Conservation (phyloP, 1,284 basidiomycete species). For the Ustilago shanxiensis region DNA sequence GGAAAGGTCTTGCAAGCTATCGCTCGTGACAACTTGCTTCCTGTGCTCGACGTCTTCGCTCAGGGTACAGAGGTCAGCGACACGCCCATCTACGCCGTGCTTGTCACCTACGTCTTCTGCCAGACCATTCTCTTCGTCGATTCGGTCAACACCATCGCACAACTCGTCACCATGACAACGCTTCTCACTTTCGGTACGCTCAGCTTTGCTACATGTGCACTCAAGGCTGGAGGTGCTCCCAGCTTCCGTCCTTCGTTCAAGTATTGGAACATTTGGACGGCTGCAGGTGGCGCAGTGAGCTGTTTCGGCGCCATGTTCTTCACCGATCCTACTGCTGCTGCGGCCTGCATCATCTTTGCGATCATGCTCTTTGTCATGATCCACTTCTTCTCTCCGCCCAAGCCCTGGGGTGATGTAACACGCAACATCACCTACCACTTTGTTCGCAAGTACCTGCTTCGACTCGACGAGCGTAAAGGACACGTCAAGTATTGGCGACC, state of each 20-base stretch:
- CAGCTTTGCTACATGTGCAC: constrained; percentile 65
- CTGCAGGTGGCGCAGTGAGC: constrained; percentile 60
- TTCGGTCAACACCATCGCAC: constrained; percentile 68
- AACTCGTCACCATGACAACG: constrained; percentile 69
- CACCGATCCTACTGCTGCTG: constrained; percentile 59
- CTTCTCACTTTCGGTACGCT: constrained; percentile 68
- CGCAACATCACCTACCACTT: constrained; percentile 69
- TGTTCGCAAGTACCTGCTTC: constrained; percentile 68
- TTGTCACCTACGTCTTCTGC: constrained; percentile 65
- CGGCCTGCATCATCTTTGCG: constrained; percentile 61
- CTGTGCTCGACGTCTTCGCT: constrained; percentile 63
- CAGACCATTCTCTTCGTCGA: constrained; percentile 66
- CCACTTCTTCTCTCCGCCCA: constrained; percentile 67
- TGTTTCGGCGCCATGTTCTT: constrained; percentile 69
- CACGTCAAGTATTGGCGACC: constrained; percentile 70
- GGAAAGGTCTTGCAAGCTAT: constrained; percentile 69
- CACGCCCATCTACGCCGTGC: constrained; percentile 65
- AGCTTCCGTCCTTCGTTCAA: constrained; percentile 69
- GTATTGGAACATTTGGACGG: constrained; percentile 70
- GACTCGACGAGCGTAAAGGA: constrained; percentile 68
- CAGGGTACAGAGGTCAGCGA: constrained; percentile 67
- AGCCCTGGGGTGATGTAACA: constrained; percentile 70
- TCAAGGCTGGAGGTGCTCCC: constrained; percentile 69
- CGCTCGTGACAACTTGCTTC: constrained; percentile 67
- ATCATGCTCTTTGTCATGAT: constrained; percentile 66